phyloP scores from a whole-genome alignment of 2,329 filamentous ascomycete genomes.

The Pyrenophora graminea region DNA sequence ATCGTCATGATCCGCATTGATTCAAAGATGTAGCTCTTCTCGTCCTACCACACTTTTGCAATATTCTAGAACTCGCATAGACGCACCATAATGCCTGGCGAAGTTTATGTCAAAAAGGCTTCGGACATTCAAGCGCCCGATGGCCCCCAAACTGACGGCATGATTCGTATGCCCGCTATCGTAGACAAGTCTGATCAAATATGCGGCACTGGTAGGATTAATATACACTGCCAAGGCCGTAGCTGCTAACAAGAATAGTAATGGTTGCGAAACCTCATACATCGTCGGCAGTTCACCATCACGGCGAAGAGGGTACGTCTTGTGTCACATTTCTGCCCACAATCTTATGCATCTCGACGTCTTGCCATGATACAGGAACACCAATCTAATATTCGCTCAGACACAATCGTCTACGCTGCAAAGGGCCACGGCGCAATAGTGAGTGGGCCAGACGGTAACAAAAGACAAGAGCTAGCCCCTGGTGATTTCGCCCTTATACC shows the following conservation, averaged over 20 bases:
- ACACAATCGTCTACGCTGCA: conserved; percentile 70
- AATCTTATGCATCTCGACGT: not conserved
- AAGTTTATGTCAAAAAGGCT: conserved; percentile 36
- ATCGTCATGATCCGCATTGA: not conserved
- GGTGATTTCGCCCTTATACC: conserved; percentile 75
- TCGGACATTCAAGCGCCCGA: conserved; percentile 39
- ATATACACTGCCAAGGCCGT: not conserved
- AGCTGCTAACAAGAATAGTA: conserved; percentile 48
- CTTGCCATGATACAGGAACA: not conserved
- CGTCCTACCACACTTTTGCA: not conserved
- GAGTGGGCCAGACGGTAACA: conserved; percentile 57
- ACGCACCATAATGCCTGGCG: conserved; percentile 25
- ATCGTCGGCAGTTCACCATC: conserved; percentile 67
- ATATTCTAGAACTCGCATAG: not conserved
- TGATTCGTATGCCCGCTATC: conserved; percentile 62
- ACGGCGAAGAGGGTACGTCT: conserved; percentile 66
- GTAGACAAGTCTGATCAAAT: conserved; percentile 67
- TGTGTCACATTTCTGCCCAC: not conserved
- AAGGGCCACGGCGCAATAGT: conserved; percentile 66
- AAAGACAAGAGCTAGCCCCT: conserved; percentile 60
- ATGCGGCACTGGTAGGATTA: conserved; percentile 65
- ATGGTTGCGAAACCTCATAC: conserved; percentile 67
- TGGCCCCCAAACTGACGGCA: conserved; percentile 55
- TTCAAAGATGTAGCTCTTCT: not conserved
- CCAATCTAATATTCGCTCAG: conserved; percentile 45